Evolutionary conservation across 2,329 filamentous ascomycete species (phyloP).

Genomic region (Juglanconis juglandina): DNA sequence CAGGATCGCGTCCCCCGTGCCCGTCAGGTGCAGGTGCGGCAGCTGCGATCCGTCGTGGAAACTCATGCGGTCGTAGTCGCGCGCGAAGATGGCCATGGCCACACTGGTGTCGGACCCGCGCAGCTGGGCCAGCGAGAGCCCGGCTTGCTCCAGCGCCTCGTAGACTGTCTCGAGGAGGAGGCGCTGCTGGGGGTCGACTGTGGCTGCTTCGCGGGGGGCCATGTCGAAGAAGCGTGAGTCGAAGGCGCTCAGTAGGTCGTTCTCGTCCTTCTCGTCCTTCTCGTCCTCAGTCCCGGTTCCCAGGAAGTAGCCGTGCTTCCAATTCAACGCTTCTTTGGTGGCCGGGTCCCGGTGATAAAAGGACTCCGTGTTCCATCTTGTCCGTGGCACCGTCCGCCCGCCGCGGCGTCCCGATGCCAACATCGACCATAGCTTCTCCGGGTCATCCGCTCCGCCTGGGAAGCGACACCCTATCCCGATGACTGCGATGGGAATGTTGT

Average conservation of each 20-base stretch:
- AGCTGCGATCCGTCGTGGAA: slow-evolving; percentile 2
- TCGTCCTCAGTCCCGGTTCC: slow-evolving; percentile 21
- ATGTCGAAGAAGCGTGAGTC: slow-evolving; percentile 25
- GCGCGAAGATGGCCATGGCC: slow-evolving; percentile 25
- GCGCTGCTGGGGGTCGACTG: slow-evolving; percentile 28
- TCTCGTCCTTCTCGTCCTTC: slow-evolving; percentile 13
- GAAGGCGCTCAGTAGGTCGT: slow-evolving; percentile 22
- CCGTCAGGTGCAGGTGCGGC: slow-evolving; percentile 18
- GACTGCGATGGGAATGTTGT: not conserved
- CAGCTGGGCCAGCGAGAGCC: slow-evolving; percentile 27
- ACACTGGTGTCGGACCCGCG: slow-evolving; percentile 30
- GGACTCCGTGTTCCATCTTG: slow-evolving; percentile 30
- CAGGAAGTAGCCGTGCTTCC: slow-evolving; percentile 31
- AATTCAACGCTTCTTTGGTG: slow-evolving; percentile 31
- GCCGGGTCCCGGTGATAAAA: slow-evolving; percentile 32
- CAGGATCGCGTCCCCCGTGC: slow-evolving; percentile 19
- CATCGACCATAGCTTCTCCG: slow-evolving; percentile 27
- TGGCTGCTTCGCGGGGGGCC: not conserved
- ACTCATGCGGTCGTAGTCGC: slow-evolving; percentile 22
- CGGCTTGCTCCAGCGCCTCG: slow-evolving; percentile 33
- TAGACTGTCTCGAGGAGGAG: slow-evolving; percentile 31
- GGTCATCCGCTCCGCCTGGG: slow-evolving; percentile 1
- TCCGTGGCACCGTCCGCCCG: slow-evolving; percentile 29
- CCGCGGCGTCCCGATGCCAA: slow-evolving; percentile 26
- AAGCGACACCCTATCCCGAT: slow-evolving; percentile 6